Evolutionary conservation across 805 yeast genomes (phyloP).

Genomic region (Candida coleopterorum): DNA sequence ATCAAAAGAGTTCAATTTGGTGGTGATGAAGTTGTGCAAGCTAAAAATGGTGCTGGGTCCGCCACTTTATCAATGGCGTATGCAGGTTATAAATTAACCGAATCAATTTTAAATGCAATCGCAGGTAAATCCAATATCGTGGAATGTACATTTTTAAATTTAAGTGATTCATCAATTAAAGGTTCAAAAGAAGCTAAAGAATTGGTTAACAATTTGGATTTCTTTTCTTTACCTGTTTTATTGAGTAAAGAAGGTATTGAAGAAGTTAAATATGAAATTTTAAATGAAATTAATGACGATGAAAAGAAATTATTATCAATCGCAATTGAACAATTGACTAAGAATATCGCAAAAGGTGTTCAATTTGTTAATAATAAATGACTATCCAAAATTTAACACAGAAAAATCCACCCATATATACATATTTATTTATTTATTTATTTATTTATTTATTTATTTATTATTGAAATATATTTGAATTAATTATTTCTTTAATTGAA

Average conservation of each 20-base stretch:
- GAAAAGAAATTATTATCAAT: conserved; percentile 54
- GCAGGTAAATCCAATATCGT: conserved; percentile 29
- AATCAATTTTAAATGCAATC: conserved; percentile 57
- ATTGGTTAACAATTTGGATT: conserved; percentile 40
- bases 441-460: neutral
- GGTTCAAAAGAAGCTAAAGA: conserved; percentile 51
- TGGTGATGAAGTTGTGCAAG: conserved; percentile 86
- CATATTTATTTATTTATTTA: too few relatives aligned
- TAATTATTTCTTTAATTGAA: conserved; percentile 4
- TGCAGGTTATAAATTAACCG: conserved; percentile 75
- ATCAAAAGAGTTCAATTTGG: conserved; percentile 90
- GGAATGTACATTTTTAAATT: conserved; percentile 49
- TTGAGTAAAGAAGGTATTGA: conserved; percentile 53
- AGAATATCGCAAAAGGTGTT: conserved; percentile 58
- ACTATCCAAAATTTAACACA: too few relatives aligned
- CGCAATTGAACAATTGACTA: conserved; percentile 50
- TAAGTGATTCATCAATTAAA: conserved; percentile 40
- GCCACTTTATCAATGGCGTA: conserved; percentile 86
- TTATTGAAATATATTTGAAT: neutral
- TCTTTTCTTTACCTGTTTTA: conserved; percentile 60
- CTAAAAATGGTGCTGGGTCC: conserved; percentile 79
- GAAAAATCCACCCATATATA: conserved; percentile 13
- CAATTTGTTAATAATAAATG: too few relatives aligned
- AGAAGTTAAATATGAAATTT: conserved; percentile 49
- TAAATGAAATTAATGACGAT: conserved; percentile 42